These are phyloP conservation scores for Auriscalpium orientale DNA, from an alignment of 768 basidiomycete genomes.

Conservation along the genomic window DNA sequence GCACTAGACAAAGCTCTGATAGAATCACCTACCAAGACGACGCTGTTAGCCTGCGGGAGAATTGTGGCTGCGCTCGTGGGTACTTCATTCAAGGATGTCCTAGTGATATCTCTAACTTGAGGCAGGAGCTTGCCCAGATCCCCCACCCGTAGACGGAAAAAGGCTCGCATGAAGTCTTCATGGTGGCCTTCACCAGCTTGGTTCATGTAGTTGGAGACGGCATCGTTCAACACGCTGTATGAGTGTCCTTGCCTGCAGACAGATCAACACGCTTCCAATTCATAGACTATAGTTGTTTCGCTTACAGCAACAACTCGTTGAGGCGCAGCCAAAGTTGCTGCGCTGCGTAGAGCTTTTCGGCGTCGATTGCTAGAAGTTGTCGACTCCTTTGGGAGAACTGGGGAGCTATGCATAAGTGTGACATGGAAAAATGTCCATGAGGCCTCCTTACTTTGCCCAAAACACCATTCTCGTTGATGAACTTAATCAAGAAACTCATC, in stretches of 20 bases:
- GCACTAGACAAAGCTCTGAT: neutral
- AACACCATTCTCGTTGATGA: constrained; percentile 82
- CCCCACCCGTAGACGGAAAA: constrained; percentile 66
- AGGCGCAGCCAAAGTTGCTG: constrained; percentile 76
- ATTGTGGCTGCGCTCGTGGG: constrained; percentile 36
- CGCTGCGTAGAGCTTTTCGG: constrained; percentile 79
- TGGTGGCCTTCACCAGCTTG: constrained; percentile 45
- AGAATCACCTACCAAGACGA: constrained; percentile 49
- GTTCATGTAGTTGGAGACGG: constrained; percentile 63
- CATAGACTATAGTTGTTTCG: constrained; percentile 1
- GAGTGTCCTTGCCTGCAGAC: constrained; percentile 42
- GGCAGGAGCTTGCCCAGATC: constrained; percentile 65
- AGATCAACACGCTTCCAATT: neutral
- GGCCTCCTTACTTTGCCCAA: constrained; percentile 52
- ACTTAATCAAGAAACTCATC: constrained; percentile 78
- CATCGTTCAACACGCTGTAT: constrained; percentile 60
- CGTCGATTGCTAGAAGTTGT: constrained; percentile 69
- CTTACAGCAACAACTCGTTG: constrained; percentile 60
- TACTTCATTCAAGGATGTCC: constrained; percentile 35
- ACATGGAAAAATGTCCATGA: neutral
- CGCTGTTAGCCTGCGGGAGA: constrained; percentile 60
- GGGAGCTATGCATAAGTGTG: neutral
- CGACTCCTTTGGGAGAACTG: constrained; percentile 80
- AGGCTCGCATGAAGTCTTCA: constrained; percentile 75
- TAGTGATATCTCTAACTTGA: constrained; percentile 45